Conservation (phyloP, 2,329 filamentous ascomycete genomes). For the Colletotrichum eleusines region DNA sequence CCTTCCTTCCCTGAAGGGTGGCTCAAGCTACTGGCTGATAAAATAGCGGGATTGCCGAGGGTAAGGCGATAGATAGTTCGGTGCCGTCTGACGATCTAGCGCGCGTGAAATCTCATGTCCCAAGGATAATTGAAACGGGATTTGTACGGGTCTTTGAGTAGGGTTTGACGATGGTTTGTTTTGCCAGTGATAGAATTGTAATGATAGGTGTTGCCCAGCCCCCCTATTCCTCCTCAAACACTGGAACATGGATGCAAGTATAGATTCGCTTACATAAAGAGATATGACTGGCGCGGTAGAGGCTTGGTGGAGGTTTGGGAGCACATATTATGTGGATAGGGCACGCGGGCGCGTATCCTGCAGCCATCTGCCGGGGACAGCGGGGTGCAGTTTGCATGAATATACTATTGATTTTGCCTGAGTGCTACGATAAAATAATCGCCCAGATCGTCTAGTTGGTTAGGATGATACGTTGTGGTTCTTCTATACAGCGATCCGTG, state of each 20-base stretch:
- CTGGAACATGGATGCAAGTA: neutral
- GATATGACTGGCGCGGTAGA: too few relatives aligned
- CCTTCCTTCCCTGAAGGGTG: neutral
- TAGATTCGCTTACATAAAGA: neutral
- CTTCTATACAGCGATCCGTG: conserved; percentile 39
- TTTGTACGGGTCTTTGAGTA: conserved; percentile 26
- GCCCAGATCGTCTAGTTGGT: conserved; percentile 44
- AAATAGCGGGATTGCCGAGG: conserved; percentile 23
- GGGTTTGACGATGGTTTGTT: conserved; percentile 12
- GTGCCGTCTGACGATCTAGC: conserved; percentile 15
- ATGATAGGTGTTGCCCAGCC: conserved; percentile 2
- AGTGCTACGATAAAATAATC: too few relatives aligned
- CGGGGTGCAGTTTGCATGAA: too few relatives aligned
- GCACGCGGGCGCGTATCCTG: too few relatives aligned
- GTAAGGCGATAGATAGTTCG: conserved; percentile 34
- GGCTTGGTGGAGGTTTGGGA: too few relatives aligned
- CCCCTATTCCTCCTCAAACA: conserved; percentile 23
- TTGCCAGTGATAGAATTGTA: conserved; percentile 18
- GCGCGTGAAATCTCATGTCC: conserved; percentile 3
- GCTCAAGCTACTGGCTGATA: neutral
- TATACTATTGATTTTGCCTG: too few relatives aligned
- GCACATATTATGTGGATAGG: too few relatives aligned
- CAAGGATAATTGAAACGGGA: conserved; percentile 30
- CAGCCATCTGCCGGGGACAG: neutral
- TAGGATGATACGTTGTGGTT: conserved; percentile 44